phyloP scores from a whole-genome alignment of 495 filamentous ascomycete genomes.

The Penicillium manginii region DNA sequence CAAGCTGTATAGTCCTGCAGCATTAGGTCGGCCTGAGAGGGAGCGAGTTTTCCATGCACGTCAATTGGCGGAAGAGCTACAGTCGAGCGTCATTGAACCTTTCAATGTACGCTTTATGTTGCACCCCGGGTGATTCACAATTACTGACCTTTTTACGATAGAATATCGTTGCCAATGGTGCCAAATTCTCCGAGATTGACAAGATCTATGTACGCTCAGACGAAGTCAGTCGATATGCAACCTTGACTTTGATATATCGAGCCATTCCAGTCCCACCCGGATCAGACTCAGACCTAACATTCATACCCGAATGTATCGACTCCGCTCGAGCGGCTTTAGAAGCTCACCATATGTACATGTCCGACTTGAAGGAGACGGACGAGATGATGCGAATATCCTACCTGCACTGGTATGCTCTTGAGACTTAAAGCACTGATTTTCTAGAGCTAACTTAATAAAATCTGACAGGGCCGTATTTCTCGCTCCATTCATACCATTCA shows the following conservation, averaged over 20 bases:
- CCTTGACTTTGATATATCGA: constrained; percentile 63
- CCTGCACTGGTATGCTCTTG: constrained; percentile 59
- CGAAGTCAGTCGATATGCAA: constrained; percentile 56
- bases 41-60: constrained; percentile 44
- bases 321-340: constrained; percentile 59
- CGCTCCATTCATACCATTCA: constrained; percentile 69
- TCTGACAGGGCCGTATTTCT: constrained; percentile 61
- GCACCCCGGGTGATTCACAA: background rate
- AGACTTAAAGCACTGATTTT: background rate
- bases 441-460: constrained; percentile 8
- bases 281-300: constrained; percentile 46
- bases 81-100: constrained; percentile 34
- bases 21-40: constrained; percentile 51
- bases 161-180: background rate
- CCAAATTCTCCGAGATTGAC: constrained; percentile 34
- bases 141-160: background rate
- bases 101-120: constrained; percentile 31
- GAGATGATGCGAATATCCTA: constrained; percentile 56
- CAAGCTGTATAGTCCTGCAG: constrained; percentile 63
- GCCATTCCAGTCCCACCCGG: constrained; percentile 53
- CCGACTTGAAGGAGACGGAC: constrained; percentile 47
- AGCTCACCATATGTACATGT: constrained; percentile 56
- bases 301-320: constrained; percentile 63
- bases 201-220: constrained; percentile 57
- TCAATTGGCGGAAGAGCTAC: constrained; percentile 39